These are phyloP conservation scores for Aristolochia californica DNA, from an alignment of 164 flowering plant genomes.

Conservation along the genomic window DNA sequence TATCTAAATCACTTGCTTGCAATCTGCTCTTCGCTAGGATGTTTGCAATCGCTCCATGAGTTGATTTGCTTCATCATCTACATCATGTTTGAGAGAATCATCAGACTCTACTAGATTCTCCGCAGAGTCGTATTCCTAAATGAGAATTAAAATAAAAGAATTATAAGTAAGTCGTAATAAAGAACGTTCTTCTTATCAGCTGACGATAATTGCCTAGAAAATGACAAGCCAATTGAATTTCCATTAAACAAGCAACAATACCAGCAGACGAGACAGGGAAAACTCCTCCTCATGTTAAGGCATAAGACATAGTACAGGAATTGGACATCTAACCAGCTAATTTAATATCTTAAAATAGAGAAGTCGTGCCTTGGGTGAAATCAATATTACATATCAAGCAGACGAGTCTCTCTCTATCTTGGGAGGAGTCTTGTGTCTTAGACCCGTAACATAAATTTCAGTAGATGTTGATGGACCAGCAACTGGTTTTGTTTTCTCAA, in stretches of 20 bases:
- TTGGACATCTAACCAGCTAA: no score
- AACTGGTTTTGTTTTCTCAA: slow-evolving; percentile 76
- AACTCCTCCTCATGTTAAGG: slow-evolving; percentile 70
- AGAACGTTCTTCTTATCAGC: no score
- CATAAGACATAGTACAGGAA: slow-evolving; percentile 12
- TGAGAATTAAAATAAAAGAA: no score
- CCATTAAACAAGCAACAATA: no score
- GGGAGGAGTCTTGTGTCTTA: slow-evolving; percentile 83
- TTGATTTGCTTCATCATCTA: slow-evolving; percentile 60
- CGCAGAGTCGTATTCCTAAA: slow-evolving; percentile 40
- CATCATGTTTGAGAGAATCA: slow-evolving; percentile 58
- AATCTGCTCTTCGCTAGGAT: slow-evolving; percentile 54
- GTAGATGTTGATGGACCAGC: slow-evolving; percentile 92
- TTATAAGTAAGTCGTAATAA: no score
- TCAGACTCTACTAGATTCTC: no score
- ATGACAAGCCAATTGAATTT: no score
- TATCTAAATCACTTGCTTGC: slow-evolving; percentile 79
- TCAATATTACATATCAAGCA: slow-evolving; percentile 74
- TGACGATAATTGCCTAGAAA: no score
- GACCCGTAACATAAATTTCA: slow-evolving; percentile 65
- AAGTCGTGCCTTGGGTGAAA: slow-evolving; percentile 67
- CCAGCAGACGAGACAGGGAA: background rate
- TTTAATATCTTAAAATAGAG: no score
- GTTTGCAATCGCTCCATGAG: slow-evolving; percentile 55
- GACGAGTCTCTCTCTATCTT: slow-evolving; percentile 94